Evolutionary conservation across 1,284 basidiomycete species (phyloP), one percentile per base, ranked within the genome.

Genomic region (Cutaneotrichosporon spelunceum): DNA sequence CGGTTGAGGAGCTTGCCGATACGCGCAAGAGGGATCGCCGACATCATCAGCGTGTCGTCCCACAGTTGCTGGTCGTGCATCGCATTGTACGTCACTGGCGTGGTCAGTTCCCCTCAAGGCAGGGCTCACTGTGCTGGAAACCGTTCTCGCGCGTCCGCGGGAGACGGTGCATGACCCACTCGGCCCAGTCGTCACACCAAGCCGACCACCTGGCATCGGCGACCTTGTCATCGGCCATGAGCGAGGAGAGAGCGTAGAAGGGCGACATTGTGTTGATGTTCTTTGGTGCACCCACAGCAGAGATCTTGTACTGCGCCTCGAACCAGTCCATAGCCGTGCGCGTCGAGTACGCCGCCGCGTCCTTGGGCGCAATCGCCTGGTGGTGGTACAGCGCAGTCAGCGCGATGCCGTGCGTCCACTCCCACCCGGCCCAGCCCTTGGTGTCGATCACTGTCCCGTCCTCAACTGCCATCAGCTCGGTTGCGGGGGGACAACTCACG

Each of bases 11-110:
- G 81, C 45, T 85, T 72, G 1, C 85, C 85, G 53, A 86, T 86
- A 73, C 85, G 85, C 11, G 85, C 79, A 27, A 87, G 72, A 3
- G 85, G 85, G 50, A 76, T 71, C 27, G 72, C 75, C 11, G 81
- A 81, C 86, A 87, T 87, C 84, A 86, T 85, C 61, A 87, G 77
- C 3, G 85, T 87, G 72, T 87, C 86, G 72, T 87, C 85, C 85
- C 86, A 87, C 4, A 87, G 72, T 65, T 87, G 84, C 64, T 85
- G 82, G 63, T 83, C 68, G 74, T 87, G 83, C 56, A 81, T 78
- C 23, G 76, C 74, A 27, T 82, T 72, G 73, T 86, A 86, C 6
- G 85, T 86, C 67, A 80, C 72, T 74, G 62, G 14, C 7, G 30
- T 53, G n/a, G n/a, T n/a, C n/a, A n/a, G n/a, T n/a, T n/a, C n/a